Base-by-base conservation (phyloP, 2,329 filamentous ascomycete species). In the Parasarocladium wereldwijsianum region DNA sequence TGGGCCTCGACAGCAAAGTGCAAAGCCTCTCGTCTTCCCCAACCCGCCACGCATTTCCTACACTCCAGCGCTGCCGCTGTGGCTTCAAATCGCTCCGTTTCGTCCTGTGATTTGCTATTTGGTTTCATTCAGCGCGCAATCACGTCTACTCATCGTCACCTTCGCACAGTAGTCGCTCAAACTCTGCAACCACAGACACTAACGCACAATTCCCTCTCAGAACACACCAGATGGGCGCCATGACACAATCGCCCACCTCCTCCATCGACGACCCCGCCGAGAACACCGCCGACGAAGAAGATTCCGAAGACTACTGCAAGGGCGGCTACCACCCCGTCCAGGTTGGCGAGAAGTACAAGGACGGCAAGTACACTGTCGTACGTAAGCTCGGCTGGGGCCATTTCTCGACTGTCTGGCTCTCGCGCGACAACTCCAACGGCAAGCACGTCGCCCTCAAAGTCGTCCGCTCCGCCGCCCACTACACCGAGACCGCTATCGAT, bases 251-350 rank as follows among this genome's bases (percentile, higher is more conserved):
- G 38, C 80, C 82, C 35, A 78, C 78, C 31, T 82, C 76, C 36
- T 81, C 81, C 26, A 76, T 73, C 43, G 85, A 87, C 57, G 86
- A 93, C 52, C 68, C 72, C 43, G 73, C 79, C 54, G 86, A 94
- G 47, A 86, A 90, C 51, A 93, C 87, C 22, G 87, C 86, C 49
- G 90, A 96, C 52, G 90, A 98, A 60, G 90, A 98, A 59, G 90
- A 98, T 57, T 93, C 84, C 27, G 87, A 96, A 58, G 90, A 98
- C 57, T 98, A 98, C 63, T 94, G 87, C 70, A 96, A 96, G 60
- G 90, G 90, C 47, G 90, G 90, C 36, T 98, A 96, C 56, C 90
- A 98, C 51, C 90, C 90, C 3, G 90, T 98, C 29, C 70, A 75
- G 45, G 79, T 96, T 36, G 90, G 90, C 45, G 90, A 98, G 60